A percentile compares a stretch with the other conserved stretches of the same genome.
Evolutionary conservation across 108 stramenopile genomes (phyloP).

Genomic region (Cylindrotheca fusiformis): DNA sequence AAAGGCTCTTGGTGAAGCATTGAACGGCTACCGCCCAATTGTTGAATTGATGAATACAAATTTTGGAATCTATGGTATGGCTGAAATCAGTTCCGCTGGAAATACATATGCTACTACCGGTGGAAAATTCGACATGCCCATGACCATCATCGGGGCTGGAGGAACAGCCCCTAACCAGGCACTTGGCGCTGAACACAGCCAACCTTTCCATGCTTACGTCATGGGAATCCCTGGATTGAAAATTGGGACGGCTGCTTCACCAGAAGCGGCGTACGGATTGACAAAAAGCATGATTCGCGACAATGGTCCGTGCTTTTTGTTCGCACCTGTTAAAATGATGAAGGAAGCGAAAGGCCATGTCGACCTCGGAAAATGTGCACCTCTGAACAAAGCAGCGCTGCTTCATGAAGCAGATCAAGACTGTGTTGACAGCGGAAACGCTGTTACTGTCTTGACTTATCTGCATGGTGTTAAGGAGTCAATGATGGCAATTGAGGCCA

Average conservation of each 20-base stretch:
- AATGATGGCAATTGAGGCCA: constrained; percentile 71
- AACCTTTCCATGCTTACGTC: constrained; percentile 98
- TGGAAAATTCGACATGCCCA: constrained; percentile 98
- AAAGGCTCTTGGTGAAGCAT: constrained; percentile 97
- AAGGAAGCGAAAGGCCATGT: constrained; percentile 92
- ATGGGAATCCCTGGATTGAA: constrained; percentile 99
- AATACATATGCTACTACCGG: constrained; percentile 99
- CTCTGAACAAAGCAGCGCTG: constrained; percentile 91
- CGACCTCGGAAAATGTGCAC: constrained; percentile 88
- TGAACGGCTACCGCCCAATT: constrained; percentile 98
- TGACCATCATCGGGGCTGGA: constrained; percentile 98
- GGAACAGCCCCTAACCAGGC: constrained; percentile 98
- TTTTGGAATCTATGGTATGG: constrained; percentile 99
- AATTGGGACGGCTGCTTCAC: constrained; percentile 96
- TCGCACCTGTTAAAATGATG: constrained; percentile 99
- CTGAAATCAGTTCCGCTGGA: constrained; percentile 95
- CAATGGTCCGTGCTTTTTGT: constrained; percentile 97
- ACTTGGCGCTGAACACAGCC: constrained; percentile 97
- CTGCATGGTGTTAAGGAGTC: constrained; percentile 97
- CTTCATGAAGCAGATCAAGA: constrained; percentile 85
- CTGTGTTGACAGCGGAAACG: constrained; percentile 72
- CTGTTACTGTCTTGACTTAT: constrained; percentile 97
- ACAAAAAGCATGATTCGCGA: constrained; percentile 99
- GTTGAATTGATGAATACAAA: constrained; percentile 99
- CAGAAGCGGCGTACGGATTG: constrained; percentile 95